Evolutionary conservation across 305 asterid species (phyloP).

Genomic region (Fraxinus sp.): DNA sequence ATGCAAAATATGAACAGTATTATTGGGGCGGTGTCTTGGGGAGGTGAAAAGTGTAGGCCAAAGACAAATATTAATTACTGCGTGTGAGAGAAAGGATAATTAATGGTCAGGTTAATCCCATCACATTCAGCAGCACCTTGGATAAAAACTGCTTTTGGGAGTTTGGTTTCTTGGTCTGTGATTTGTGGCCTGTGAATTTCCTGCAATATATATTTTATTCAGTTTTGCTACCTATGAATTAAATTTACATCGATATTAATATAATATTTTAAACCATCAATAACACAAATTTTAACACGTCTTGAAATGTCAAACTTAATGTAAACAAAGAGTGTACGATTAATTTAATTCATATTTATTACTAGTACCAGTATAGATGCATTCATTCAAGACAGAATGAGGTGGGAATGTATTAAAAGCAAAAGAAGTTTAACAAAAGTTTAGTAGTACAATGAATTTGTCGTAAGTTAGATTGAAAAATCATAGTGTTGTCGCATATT

Average conservation of each 20-base stretch:
- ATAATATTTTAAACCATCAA: too few species aligned
- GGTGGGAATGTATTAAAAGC: neutral
- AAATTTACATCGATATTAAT: too few species aligned
- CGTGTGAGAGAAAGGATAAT: conserved; percentile 14
- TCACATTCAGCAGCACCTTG: neutral
- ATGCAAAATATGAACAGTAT: conserved; percentile 2
- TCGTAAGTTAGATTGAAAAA: neutral
- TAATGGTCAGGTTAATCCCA: conserved; percentile 13
- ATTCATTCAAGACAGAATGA: neutral
- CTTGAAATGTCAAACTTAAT: neutral
- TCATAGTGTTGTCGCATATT: neutral
- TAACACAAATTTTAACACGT: neutral
- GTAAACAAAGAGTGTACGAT: neutral
- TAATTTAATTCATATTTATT: neutral
- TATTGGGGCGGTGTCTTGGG: conserved; percentile 27
- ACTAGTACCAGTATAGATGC: neutral
- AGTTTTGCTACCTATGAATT: too few species aligned
- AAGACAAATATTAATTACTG: conserved; percentile 8
- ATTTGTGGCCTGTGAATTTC: neutral
- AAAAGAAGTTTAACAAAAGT: neutral
- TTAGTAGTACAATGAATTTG: neutral
- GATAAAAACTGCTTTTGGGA: neutral
- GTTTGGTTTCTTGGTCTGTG: neutral
- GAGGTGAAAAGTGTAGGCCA: conserved; percentile 52
- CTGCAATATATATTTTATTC: neutral